Conservation (phyloP, 352 stramenopile genomes). For the Globisporangium cystogenes region DNA sequence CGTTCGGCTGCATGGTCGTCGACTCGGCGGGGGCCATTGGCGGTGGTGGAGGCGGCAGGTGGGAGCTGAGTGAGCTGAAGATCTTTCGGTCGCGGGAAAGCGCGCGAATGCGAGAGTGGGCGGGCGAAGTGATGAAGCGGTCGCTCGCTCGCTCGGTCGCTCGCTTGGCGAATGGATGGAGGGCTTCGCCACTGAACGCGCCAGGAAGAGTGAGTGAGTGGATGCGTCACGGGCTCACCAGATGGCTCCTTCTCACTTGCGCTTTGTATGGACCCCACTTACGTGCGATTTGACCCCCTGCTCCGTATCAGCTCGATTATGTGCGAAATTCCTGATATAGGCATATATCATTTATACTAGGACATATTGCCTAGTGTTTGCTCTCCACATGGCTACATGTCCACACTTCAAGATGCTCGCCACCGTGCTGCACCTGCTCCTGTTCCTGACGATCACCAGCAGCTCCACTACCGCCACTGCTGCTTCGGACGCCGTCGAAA, state of each 20-base stretch:
- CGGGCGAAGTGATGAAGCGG: no score
- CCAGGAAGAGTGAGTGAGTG: background rate
- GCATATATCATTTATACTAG: no score
- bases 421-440: slow-evolving; percentile 12
- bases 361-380: no score
- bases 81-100: no score
- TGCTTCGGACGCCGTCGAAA: slow-evolving; percentile 19
- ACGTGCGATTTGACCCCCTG: background rate
- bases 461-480: background rate
- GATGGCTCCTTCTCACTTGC: background rate
- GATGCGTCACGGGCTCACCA: background rate
- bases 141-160: no score
- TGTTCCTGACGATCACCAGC: background rate
- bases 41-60: background rate
- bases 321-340: no score
- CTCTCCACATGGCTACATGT: no score
- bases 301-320: no score
- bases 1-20: background rate
- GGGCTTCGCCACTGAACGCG: no score
- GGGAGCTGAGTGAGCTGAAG: no score
- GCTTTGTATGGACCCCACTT: background rate
- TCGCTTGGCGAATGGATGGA: background rate
- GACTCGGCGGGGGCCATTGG: background rate
- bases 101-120: background rate
- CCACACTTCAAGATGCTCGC: no score